Percentiles rank a stretch among this genome's conserved stretches.
phyloP scores from a whole-genome alignment of 1,284 basidiomycete genomes.

The Ustilago trichophora region DNA sequence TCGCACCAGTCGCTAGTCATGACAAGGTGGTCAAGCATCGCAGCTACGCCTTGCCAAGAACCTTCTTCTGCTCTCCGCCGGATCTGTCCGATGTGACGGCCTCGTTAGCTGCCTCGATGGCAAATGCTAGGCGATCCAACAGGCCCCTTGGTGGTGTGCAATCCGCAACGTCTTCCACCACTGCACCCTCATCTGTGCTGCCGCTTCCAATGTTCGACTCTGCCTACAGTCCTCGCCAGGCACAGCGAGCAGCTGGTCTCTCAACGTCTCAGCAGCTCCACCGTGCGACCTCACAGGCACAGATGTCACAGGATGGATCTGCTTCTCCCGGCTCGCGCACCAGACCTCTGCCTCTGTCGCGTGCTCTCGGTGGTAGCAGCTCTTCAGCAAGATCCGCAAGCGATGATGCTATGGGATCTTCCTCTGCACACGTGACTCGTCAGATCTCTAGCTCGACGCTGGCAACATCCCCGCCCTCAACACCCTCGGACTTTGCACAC shows the following conservation, averaged over 20 bases:
- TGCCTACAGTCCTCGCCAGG: conserved; percentile 1
- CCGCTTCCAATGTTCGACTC: conserved; percentile 1
- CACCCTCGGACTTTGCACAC: conserved; percentile 6
- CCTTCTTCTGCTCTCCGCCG: conserved; percentile 17
- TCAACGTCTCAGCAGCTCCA: background rate
- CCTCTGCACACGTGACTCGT: conserved; percentile 1
- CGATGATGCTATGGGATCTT: conserved; percentile 7
- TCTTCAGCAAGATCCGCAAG: conserved; percentile 20
- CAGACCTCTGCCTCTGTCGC: background rate
- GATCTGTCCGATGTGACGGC: conserved; percentile 9
- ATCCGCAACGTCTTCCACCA: too few species aligned
- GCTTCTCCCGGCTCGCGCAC: conserved; percentile 7
- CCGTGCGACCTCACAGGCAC: too few species aligned
- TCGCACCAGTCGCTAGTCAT: conserved; percentile 24
- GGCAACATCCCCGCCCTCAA: conserved; percentile 17
- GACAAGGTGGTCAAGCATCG: conserved; percentile 29
- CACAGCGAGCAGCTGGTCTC: background rate
- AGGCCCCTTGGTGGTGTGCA: too few species aligned
- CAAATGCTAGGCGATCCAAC: background rate
- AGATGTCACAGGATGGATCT: background rate
- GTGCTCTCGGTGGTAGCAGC: conserved; percentile 1
- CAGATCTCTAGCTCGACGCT: conserved; percentile 16
- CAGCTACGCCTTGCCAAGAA: conserved; percentile 32
- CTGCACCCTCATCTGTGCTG: conserved; percentile 3
- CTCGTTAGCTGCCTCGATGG: conserved; percentile 4